Base-by-base conservation (phyloP, 108 stramenopile species). In the Nannochloropsis gaditana region DNA sequence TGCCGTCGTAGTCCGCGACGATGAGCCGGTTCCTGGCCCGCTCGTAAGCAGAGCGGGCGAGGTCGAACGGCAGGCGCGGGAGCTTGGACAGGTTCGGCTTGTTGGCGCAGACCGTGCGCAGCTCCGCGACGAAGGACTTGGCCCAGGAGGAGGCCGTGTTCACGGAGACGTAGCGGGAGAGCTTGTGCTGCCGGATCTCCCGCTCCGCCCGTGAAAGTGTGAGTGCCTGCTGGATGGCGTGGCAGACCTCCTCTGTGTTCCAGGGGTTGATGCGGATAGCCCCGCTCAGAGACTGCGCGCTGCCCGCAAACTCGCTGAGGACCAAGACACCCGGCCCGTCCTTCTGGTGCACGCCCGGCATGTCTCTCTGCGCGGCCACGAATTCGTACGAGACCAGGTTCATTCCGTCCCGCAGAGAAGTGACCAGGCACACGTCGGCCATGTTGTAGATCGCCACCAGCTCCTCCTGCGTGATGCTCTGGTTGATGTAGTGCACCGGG, bases 81-180 rank as follows among this genome's bases (percentile, higher is more conserved):
- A 90, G 90, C 88, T 89, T 89, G 21, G 85, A 9, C n/a, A 86
- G 83, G 59, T 83, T 45, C 42, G 83, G 85, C 86, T 83, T 80
- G 50, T 86, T 86, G 10, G 83, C 88, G 83, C 88, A 89, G 9
- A 90, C 86, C 45, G 88, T 88, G 21, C 83, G 79, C 83, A 90
- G 89, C 83, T 90, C 90, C n/a, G 41, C 9, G 73, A 90, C 85
- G 88, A 89, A 89, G 45, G 79, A 80, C 73, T 88, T 88, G 11
- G 90, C 90, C 90, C 90, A 90, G 81, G 85, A 90, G 15, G 85
- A 79, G 41, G 90, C 90, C 80, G 88, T 90, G 86, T 90, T 82
- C 59, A 80, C 79, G 47, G 79, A 45, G 31, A 90, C 90, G 45
- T 90, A 90, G 21, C 90, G 85, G 42, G 84, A 84, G 10, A 90